phyloP scores from a whole-genome alignment of 305 asterid genomes.

The Petunia hybrid region DNA sequence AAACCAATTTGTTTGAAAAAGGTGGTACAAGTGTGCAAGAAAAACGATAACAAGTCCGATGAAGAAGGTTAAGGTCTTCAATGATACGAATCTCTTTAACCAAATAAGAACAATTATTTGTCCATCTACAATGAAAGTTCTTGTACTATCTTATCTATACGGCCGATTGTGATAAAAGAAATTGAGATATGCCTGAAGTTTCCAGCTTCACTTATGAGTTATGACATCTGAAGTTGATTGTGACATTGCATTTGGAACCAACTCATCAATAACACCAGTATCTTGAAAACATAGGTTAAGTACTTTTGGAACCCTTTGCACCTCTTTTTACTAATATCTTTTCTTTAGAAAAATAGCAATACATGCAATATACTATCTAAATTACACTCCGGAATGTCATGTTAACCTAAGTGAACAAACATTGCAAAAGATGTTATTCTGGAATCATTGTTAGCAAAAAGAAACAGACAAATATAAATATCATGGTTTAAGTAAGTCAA shows the following conservation, averaged over 20 bases:
- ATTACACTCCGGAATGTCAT: no score
- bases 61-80: not conserved
- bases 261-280: slow-evolving; percentile 41
- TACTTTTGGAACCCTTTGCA: slow-evolving; percentile 20
- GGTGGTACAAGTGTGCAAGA: not conserved
- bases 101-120: not conserved
- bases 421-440: no score
- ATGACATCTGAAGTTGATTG: slow-evolving; percentile 60
- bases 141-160: no score
- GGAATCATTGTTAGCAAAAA: no score
- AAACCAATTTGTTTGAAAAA: not conserved
- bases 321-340: slow-evolving; percentile 30
- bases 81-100: not conserved
- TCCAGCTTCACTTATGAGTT: slow-evolving; percentile 44
- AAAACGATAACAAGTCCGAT: not conserved
- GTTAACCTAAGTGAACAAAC: no score
- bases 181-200: no score
- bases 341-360: slow-evolving; percentile 1
- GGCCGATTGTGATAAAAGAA: no score
- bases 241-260: slow-evolving; percentile 62
- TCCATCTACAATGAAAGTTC: not conserved
- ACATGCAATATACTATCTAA: no score
- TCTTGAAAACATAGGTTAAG: slow-evolving; percentile 37
- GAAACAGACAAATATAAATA: no score
- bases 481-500: no score